phyloP scores from a whole-genome alignment of 371 early-diverging fungal species.

The Apophysomyces elegans region DNA sequence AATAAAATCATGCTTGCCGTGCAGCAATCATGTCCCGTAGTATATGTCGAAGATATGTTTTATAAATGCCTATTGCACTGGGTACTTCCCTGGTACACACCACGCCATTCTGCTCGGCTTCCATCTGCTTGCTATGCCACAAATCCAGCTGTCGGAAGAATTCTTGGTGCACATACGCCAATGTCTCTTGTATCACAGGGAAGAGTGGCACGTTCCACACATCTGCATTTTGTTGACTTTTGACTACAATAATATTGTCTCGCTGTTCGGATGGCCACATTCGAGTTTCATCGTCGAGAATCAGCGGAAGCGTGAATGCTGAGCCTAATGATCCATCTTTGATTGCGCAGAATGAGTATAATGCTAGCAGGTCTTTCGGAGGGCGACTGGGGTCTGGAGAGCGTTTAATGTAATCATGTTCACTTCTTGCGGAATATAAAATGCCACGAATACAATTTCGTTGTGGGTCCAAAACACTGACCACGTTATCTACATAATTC shows the following conservation, averaged over 20 bases:
- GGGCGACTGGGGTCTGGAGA: slow-evolving; percentile 58
- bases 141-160: slow-evolving; percentile 67
- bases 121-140: slow-evolving; percentile 36
- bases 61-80: slow-evolving; percentile 62
- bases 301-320: slow-evolving; percentile 62
- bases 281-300: slow-evolving; percentile 75
- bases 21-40: slow-evolving; percentile 62
- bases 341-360: slow-evolving; percentile 69
- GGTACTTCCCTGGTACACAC: slow-evolving; percentile 41
- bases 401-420: slow-evolving; percentile 66
- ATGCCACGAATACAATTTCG: slow-evolving; percentile 66
- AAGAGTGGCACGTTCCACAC: slow-evolving; percentile 77
- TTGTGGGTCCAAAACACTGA: slow-evolving; percentile 68
- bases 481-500: slow-evolving; percentile 77
- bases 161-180: slow-evolving; percentile 61
- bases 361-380: slow-evolving; percentile 72
- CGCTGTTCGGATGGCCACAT: slow-evolving; percentile 84
- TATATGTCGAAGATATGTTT: slow-evolving; percentile 65
- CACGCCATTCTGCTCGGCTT: slow-evolving; percentile 44
- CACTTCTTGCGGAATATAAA: slow-evolving; percentile 74
- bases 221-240: slow-evolving; percentile 48
- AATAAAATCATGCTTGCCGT: neutral
- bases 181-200: slow-evolving; percentile 67
- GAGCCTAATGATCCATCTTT: slow-evolving; percentile 53
- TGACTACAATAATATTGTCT: slow-evolving; percentile 80